Percentiles rank a stretch among this genome's conserved stretches.
Evolutionary conservation across 495 filamentous ascomycete genomes (phyloP).

Genomic region (Penicillium dipodomyicola): DNA sequence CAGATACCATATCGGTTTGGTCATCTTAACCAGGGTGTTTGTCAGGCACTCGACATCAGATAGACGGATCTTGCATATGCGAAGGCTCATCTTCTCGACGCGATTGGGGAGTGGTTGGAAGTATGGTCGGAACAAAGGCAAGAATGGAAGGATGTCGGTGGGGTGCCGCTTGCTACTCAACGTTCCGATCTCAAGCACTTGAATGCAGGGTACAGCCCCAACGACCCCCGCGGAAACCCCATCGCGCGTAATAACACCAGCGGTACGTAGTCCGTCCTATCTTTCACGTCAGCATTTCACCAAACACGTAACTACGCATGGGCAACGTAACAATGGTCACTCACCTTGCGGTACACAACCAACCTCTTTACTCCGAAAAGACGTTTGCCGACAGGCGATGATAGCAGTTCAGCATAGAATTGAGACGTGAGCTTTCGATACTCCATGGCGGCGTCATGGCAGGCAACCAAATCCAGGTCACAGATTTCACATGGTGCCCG

Average conservation of each 20-base stretch:
- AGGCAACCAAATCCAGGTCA: constrained; percentile 71
- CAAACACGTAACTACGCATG: neutral
- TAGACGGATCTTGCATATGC: constrained; percentile 62
- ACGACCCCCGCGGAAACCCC: constrained; percentile 58
- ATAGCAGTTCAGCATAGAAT: constrained; percentile 66
- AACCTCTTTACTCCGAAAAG: constrained; percentile 71
- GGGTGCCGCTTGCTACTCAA: constrained; percentile 62
- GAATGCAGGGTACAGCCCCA: constrained; percentile 60
- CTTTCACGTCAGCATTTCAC: constrained; percentile 16
- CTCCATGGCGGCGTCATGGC: constrained; percentile 76
- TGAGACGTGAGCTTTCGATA: constrained; percentile 70
- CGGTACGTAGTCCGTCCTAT: constrained; percentile 73
- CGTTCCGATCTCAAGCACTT: constrained; percentile 72
- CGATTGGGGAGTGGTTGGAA: constrained; percentile 58
- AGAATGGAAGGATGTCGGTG: constrained; percentile 75
- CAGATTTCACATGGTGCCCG: constrained; percentile 80
- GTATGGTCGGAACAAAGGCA: constrained; percentile 60
- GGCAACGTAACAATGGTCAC: neutral
- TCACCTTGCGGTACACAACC: constrained; percentile 67
- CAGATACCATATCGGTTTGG: constrained; percentile 44
- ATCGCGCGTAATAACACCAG: constrained; percentile 75
- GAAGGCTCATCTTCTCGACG: constrained; percentile 59
- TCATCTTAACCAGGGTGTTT: constrained; percentile 62
- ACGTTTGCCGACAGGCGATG: constrained; percentile 74
- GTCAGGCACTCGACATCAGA: constrained; percentile 80